These are phyloP conservation scores for Gossypium schwendimanii DNA, from an alignment of 441 rosid genomes.

Conservation along the genomic window DNA sequence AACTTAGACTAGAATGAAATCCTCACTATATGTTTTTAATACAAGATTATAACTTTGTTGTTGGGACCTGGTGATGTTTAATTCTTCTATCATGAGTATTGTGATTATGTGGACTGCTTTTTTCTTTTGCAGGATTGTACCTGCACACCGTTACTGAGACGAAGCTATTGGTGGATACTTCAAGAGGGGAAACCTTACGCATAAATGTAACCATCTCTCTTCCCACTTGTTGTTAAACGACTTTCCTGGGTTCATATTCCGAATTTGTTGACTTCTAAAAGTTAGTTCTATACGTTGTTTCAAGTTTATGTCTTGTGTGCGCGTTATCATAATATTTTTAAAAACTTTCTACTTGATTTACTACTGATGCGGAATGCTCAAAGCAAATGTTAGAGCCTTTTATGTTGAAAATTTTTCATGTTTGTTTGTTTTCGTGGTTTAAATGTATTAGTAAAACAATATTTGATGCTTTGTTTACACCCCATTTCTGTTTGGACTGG, in stretches of 20 bases:
- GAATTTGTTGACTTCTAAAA: not conserved
- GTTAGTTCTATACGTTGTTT: not conserved
- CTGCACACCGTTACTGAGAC: constrained; percentile 78
- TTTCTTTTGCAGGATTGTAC: constrained; percentile 51
- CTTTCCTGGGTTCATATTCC: not conserved
- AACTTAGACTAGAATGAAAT: not conserved
- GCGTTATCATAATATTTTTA: not conserved
- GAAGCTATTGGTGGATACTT: constrained; percentile 85
- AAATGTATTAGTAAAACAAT: not conserved
- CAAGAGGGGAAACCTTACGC: constrained; percentile 86
- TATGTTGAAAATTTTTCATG: not conserved
- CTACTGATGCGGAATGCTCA: not conserved
- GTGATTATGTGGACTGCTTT: not conserved
- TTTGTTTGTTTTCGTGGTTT: not conserved
- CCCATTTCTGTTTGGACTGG: constrained; percentile 14
- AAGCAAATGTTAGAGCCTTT: not conserved
- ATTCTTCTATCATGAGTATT: not conserved
- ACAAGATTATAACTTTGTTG: not conserved
- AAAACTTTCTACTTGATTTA: not conserved
- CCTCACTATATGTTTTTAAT: not conserved
- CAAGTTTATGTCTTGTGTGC: not conserved
- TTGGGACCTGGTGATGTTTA: not conserved
- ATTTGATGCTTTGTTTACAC: not conserved
- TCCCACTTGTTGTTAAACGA: not conserved
- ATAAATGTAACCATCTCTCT: constrained; percentile 55